A percentile compares a stretch with the other conserved stretches of the same genome.
Evolutionary conservation across 768 basidiomycete species (phyloP).

Genomic region (Tylopilus vinaceipallidus): DNA sequence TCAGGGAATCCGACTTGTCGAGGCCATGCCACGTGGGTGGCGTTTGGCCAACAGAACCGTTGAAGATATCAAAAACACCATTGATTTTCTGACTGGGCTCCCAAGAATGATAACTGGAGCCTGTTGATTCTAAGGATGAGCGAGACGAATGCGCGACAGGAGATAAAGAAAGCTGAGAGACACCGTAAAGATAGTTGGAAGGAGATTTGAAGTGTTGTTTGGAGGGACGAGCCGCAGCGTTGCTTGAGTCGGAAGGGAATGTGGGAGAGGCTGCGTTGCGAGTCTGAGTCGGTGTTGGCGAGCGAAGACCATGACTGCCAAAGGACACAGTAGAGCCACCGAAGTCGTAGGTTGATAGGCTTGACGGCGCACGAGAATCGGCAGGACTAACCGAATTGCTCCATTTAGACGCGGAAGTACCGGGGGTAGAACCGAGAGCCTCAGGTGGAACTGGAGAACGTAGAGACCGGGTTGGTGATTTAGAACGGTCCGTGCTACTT

Average conservation of each 20-base stretch:
- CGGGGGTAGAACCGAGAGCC: conserved; percentile 48
- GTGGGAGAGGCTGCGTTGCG: conserved; percentile 52
- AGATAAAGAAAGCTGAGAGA: conserved; percentile 63
- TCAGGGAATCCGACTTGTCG: conserved; percentile 47
- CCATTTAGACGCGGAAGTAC: conserved; percentile 19
- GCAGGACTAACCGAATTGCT: conserved; percentile 32
- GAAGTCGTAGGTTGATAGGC: conserved; percentile 50
- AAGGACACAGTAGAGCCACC: conserved; percentile 44
- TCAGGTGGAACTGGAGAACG: conserved; percentile 60
- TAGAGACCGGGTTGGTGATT: conserved; percentile 45
- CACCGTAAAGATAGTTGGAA: conserved; percentile 50
- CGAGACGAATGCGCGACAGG: conserved; percentile 73
- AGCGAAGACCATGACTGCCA: conserved; percentile 45
- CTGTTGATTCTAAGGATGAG: conserved; percentile 75
- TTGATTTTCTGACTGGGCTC: conserved; percentile 59
- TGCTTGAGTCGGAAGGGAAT: conserved; percentile 37
- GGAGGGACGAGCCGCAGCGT: conserved; percentile 49
- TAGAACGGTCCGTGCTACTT: conserved; percentile 34
- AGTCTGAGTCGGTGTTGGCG: conserved; percentile 68
- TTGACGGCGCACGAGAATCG: conserved; percentile 44
- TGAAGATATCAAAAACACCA: conserved; percentile 51
- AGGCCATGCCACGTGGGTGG: conserved; percentile 68
- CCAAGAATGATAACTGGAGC: conserved; percentile 86
- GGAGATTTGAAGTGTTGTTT: conserved; percentile 47
- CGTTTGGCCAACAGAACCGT: conserved; percentile 43